phyloP scores from a whole-genome alignment of 108 stramenopile species.

The Pseudonitzschia multistriata region DNA sequence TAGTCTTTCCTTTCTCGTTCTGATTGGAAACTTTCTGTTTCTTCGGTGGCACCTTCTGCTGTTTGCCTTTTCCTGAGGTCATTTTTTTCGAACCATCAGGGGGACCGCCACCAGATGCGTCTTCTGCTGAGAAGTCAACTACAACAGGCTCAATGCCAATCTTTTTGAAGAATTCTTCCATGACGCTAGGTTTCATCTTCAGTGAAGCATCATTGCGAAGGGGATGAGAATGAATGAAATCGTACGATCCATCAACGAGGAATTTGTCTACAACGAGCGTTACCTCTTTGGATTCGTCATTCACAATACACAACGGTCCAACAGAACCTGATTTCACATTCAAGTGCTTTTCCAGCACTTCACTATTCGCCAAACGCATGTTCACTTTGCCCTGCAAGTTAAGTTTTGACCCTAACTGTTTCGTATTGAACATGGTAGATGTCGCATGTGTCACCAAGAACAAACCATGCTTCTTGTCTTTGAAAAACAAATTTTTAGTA shows the following conservation, averaged over 20 bases:
- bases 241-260: constrained; percentile 39
- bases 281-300: constrained; percentile 48
- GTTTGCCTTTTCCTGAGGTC: constrained; percentile 28
- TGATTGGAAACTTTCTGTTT: constrained; percentile 29
- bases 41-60: constrained; percentile 16
- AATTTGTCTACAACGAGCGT: constrained; percentile 82
- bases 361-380: constrained; percentile 84
- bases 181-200: constrained; percentile 54
- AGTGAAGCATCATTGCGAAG: constrained; percentile 86
- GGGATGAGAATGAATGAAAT: constrained; percentile 84
- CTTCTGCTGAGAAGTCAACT: constrained; percentile 53
- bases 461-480: constrained; percentile 89
- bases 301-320: constrained; percentile 77
- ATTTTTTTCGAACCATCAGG: constrained; percentile 42
- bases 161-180: constrained; percentile 59
- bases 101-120: constrained; percentile 7
- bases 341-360: constrained; percentile 57
- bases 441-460: constrained; percentile 66
- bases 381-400: constrained; percentile 90
- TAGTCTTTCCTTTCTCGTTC: constrained; percentile 82
- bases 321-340: constrained; percentile 85
- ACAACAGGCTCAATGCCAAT: constrained; percentile 59
- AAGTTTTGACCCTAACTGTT: constrained; percentile 73
- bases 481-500: constrained; percentile 89
- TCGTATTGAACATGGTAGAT: constrained; percentile 70